phyloP scores from a whole-genome alignment of 2,329 filamentous ascomycete genomes.

The Cladosporium cucumerinum region DNA sequence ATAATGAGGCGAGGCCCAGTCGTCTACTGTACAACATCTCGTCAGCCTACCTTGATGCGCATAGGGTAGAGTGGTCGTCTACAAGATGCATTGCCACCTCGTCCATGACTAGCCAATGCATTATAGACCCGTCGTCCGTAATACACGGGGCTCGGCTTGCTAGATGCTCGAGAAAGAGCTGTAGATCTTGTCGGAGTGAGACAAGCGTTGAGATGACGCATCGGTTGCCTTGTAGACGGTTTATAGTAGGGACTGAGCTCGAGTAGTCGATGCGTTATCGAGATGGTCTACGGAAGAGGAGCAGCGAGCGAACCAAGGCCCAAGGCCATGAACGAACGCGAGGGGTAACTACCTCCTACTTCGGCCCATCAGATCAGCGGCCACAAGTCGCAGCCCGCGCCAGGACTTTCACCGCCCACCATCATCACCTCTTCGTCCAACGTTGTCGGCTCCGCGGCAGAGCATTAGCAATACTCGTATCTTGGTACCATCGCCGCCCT shows the following conservation, averaged over 20 bases:
- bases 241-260: neutral
- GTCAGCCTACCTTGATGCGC: neutral
- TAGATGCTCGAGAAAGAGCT: neutral
- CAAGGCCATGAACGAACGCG: neutral
- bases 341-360: no score
- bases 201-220: slow-evolving; percentile 11
- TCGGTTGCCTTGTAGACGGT: slow-evolving; percentile 15
- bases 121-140: neutral
- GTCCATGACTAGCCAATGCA: neutral
- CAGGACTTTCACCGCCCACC: slow-evolving; percentile 9
- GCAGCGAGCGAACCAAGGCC: neutral
- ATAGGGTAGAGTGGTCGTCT: neutral
- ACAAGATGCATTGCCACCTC: neutral
- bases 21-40: neutral
- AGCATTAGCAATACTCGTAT: neutral
- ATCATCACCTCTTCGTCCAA: slow-evolving; percentile 23
- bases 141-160: neutral
- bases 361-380: neutral
- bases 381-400: neutral
- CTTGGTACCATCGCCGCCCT: neutral
- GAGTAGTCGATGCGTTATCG: neutral
- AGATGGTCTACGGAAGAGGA: neutral
- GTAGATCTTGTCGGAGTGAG: neutral
- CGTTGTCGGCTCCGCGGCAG: slow-evolving; percentile 17
- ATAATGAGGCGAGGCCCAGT: neutral